A percentile compares a stretch with the other conserved stretches of the same genome.
Evolutionary conservation across 305 asterid genomes (phyloP).

Genomic region (Coffea humblotiana): DNA sequence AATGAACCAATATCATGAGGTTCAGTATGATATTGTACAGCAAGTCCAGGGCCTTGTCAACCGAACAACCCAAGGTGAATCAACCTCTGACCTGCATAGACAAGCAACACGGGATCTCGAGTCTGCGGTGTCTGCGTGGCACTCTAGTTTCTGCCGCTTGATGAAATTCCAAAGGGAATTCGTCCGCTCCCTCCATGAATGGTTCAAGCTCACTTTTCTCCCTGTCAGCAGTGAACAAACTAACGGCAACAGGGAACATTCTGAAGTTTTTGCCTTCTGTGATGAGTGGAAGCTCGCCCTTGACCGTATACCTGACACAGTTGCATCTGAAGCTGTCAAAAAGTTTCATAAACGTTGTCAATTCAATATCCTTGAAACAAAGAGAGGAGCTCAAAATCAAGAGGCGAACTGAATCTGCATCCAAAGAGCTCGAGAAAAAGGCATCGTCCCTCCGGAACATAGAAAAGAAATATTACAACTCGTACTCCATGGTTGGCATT

Average conservation of each 20-base stretch:
- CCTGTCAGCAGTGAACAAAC: conserved; percentile 50
- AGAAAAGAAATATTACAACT: conserved; percentile 79
- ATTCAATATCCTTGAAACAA: conserved; percentile 71
- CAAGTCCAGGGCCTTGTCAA: conserved; percentile 92
- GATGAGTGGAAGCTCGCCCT: conserved; percentile 95
- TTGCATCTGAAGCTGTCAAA: conserved; percentile 96
- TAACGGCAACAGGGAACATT: conserved; percentile 30
- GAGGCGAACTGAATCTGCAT: conserved; percentile 61
- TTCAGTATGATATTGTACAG: conserved; percentile 85
- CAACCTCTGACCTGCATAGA: conserved; percentile 85
- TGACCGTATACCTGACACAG: conserved; percentile 84
- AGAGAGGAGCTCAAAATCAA: conserved; percentile 78
- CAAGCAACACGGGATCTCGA: conserved; percentile 95
- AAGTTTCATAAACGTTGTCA: conserved; percentile 85
- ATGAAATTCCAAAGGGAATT: conserved; percentile 78
- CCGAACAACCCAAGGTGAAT: conserved; percentile 51
- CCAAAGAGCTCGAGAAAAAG: conserved; percentile 91
- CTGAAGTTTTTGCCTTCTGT: conserved; percentile 57
- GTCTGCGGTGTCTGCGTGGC: conserved; percentile 86
- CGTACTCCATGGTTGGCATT: conserved; percentile 80
- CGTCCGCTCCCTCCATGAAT: conserved; percentile 69
- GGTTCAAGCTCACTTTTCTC: conserved; percentile 85
- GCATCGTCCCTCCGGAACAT: conserved; percentile 71
- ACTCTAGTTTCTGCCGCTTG: conserved; percentile 78
- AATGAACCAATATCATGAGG: conserved; percentile 82